Evolutionary conservation across 164 flowering plant genomes (phyloP), one percentile per base, ranked within the genome.

Genomic region (Piper betle): DNA sequence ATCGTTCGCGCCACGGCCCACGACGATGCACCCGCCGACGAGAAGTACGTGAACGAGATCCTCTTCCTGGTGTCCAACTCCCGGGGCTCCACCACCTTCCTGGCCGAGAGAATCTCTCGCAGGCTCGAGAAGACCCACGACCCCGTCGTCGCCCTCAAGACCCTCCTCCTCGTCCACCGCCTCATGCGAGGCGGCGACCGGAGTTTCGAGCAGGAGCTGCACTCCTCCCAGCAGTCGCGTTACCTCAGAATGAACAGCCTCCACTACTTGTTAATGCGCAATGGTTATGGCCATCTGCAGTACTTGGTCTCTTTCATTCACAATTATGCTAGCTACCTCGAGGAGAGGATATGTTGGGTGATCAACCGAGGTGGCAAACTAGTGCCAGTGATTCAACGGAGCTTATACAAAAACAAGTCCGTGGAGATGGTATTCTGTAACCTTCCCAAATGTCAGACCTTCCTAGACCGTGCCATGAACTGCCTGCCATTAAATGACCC

Each of bases 1-100:
- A 74, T 86, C 18, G 74, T 86, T 11, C 84, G 84, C 3, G 93
- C 93, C 6, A 84, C 93, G 1, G 74, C 78, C 66, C 93, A 82
- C 63, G 81, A 82, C 33, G 62, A 78, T 39, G 58, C 75, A 33
- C 84, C 93, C 16, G 74, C 84, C 3, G 79, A 77, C 9, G 89
- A 86, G 74, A 77, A 77, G 60, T 72, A 80, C 63, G 71, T 82
- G 62, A 80, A 85, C 41, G 81, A 81, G 67, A 86, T 86, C 59
- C 83, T 86, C 62, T 82, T 79, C 61, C 72, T 86, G 4, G 84
- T 84, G 39, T 82, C 89, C 6, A 82, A 77, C 61, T 77, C 85
- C 42, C 77, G 81, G 0, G 78, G 70, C 7, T 81, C 84, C 39
- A 69, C 81, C 40, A 62, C 73, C 59, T 82, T 79, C 55, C 85